A percentile compares a stretch with the other conserved stretches of the same genome.
Evolutionary conservation across 257 asterid species (phyloP).

Genomic region (Misopates orontium): DNA sequence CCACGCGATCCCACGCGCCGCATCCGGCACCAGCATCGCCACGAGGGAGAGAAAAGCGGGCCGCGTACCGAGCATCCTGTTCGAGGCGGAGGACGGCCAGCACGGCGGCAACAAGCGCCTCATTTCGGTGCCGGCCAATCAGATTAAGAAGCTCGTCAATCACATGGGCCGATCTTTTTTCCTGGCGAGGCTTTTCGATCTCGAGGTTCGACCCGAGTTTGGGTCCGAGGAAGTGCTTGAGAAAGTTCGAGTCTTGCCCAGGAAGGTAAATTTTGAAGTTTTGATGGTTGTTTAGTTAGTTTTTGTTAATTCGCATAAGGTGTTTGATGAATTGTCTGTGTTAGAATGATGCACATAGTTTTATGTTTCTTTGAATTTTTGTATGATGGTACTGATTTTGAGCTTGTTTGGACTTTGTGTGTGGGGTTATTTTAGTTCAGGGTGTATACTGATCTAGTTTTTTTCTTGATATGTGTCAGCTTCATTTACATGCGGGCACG

Average conservation of each 20-base stretch:
- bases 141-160: slow-evolving; percentile 88
- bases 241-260: slow-evolving; percentile 84
- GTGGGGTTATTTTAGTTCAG: too few relatives aligned
- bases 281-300: not conserved
- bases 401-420: too few relatives aligned
- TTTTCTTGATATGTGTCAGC: slow-evolving; percentile 54
- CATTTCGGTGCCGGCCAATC: slow-evolving; percentile 74
- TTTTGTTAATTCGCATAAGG: not conserved
- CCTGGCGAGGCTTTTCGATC: slow-evolving; percentile 70
- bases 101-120: slow-evolving; percentile 95
- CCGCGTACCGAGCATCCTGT: slow-evolving; percentile 83
- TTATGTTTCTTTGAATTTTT: too few relatives aligned
- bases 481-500: slow-evolving; percentile 81
- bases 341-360: too few relatives aligned
- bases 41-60: slow-evolving; percentile 72
- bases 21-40: slow-evolving; percentile 69
- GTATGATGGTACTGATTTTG: too few relatives aligned
- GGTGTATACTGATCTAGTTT: slow-evolving; percentile 33
- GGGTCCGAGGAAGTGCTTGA: slow-evolving; percentile 66
- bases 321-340: too few relatives aligned
- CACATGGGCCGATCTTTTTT: slow-evolving; percentile 71
- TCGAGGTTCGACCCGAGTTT: slow-evolving; percentile 66
- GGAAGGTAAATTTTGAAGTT: slow-evolving; percentile 47
- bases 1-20: slow-evolving; percentile 65
- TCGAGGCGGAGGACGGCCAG: slow-evolving; percentile 94